Evolutionary conservation across 2,329 filamentous ascomycete species (phyloP).

Genomic region (Arachnopeziza araneosa): DNA sequence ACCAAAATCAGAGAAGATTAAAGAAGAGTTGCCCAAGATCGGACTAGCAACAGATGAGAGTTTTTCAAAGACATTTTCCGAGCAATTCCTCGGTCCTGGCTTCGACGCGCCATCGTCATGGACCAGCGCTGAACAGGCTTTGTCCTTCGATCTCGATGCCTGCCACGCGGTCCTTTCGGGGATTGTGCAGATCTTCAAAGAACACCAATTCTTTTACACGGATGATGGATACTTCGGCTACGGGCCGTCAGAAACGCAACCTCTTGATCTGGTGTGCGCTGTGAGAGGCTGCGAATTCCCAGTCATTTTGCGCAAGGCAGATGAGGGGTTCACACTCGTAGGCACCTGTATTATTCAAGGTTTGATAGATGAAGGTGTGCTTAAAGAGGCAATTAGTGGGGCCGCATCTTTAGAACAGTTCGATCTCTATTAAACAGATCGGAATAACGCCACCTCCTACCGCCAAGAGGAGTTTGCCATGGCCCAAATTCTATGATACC

Average conservation of each 20-base stretch:
- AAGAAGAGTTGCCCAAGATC: neutral
- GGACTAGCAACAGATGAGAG: neutral
- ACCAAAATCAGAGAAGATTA: neutral
- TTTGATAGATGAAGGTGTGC: neutral
- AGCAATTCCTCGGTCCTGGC: neutral
- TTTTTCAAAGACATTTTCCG: neutral
- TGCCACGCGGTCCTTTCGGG: neutral
- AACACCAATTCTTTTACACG: neutral
- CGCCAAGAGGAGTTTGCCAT: too few relatives aligned
- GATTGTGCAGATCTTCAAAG: neutral
- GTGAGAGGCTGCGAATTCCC: neutral
- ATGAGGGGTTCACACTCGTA: neutral
- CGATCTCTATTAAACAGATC: neutral
- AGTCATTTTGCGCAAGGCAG: neutral
- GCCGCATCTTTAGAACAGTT: neutral
- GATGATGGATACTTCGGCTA: neutral
- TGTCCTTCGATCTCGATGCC: neutral
- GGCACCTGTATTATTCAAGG: neutral
- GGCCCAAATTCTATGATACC: too few relatives aligned
- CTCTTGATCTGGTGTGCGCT: neutral
- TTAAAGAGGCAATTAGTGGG: neutral
- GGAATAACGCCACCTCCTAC: neutral
- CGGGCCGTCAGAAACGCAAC: neutral
- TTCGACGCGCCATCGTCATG: neutral
- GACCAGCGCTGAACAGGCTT: neutral